These are phyloP conservation scores for Mycosphaerella sp. DNA, from an alignment of 2,329 filamentous ascomycete species.

Conservation along the genomic window DNA sequence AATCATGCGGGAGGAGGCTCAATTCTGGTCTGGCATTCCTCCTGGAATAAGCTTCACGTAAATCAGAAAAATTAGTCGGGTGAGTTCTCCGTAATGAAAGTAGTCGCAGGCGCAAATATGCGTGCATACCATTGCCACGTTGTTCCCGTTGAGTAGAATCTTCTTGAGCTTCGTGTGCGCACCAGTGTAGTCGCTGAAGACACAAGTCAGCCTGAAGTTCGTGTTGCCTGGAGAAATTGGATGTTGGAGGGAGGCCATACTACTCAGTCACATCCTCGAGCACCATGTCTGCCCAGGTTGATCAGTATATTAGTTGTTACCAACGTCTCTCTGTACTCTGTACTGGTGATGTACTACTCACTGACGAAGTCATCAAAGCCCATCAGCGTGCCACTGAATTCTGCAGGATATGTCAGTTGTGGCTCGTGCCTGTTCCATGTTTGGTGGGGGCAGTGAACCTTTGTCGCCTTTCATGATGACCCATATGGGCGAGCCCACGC, in stretches of 20 bases:
- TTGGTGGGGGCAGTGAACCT: conserved; percentile 51
- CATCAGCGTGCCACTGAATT: conserved; percentile 89
- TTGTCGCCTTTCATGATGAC: conserved; percentile 99
- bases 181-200: conserved; percentile 75
- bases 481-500: conserved; percentile 95
- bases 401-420: conserved; percentile 44
- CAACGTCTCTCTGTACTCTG: background rate
- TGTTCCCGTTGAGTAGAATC: conserved; percentile 95
- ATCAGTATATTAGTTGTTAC: background rate
- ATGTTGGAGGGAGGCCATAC: conserved; percentile 49
- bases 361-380: conserved; percentile 99
- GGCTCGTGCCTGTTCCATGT: conserved; percentile 1
- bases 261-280: conserved; percentile 93
- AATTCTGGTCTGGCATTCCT: conserved; percentile 25
- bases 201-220: conserved; percentile 3
- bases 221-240: no score
- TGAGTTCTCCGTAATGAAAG: no score
- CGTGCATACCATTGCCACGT: conserved; percentile 88
- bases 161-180: conserved; percentile 81
- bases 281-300: conserved; percentile 72
- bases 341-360: conserved; percentile 52
- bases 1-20: background rate
- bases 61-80: background rate
- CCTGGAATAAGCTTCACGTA: conserved; percentile 25
- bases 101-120: background rate